Evolutionary conservation across 306 rosid species (phyloP).

Genomic region (Malus asiatica): DNA sequence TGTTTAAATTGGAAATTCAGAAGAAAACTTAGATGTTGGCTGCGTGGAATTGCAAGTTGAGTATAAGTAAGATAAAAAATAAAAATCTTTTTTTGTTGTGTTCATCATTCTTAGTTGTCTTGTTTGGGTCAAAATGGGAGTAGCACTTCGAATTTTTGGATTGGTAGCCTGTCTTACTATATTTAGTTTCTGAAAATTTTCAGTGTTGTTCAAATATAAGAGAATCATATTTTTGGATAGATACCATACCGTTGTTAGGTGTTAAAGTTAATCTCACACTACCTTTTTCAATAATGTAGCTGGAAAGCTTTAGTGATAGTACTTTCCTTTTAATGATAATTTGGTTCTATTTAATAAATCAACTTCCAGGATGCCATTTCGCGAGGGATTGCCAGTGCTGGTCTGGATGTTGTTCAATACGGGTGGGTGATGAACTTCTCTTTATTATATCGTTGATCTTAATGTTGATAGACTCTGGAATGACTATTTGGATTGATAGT

Average conservation of each 20-base stretch:
- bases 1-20: background rate
- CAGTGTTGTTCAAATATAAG: background rate
- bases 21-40: background rate
- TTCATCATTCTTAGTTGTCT: background rate
- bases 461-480: constrained; percentile 1
- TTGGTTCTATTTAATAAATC: constrained; percentile 20
- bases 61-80: background rate
- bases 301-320: background rate
- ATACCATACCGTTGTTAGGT: no score
- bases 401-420: constrained; percentile 76
- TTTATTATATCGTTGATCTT: background rate
- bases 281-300: background rate
- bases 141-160: background rate
- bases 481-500: constrained; percentile 1
- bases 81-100: background rate
- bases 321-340: constrained; percentile 15
- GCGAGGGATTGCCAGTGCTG: constrained; percentile 70
- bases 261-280: background rate
- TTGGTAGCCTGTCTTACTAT: background rate
- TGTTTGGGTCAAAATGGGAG: background rate
- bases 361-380: constrained; percentile 78
- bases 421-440: constrained; percentile 52
- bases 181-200: background rate
- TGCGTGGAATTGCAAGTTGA: background rate
- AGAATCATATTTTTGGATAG: background rate